Conservation (phyloP, 2,329 filamentous ascomycete genomes). For the Intubia oerlemansii region DNA sequence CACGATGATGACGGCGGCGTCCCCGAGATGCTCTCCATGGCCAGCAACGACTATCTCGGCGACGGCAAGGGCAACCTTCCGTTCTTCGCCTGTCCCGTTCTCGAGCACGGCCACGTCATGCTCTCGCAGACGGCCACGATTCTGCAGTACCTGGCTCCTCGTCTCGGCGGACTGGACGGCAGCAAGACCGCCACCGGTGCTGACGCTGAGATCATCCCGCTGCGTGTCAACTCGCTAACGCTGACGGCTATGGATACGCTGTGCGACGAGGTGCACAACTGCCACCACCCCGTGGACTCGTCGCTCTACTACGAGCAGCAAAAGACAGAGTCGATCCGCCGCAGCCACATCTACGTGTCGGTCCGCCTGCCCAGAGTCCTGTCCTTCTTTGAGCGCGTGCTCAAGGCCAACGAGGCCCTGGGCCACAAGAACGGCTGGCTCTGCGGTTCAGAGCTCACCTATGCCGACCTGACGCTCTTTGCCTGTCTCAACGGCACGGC, state of each 20-base stretch:
- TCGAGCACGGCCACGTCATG: slow-evolving; percentile 37
- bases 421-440: slow-evolving; percentile 27
- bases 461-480: slow-evolving; percentile 54
- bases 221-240: slow-evolving; percentile 38
- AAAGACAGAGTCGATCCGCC: slow-evolving; percentile 40
- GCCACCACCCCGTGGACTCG: slow-evolving; percentile 47
- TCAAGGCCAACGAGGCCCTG: slow-evolving; percentile 23
- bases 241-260: slow-evolving; percentile 52
- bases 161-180: slow-evolving; percentile 17
- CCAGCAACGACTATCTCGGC: slow-evolving; percentile 20
- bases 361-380: slow-evolving; percentile 52
- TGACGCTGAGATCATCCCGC: no score
- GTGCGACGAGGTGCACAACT: slow-evolving; percentile 51
- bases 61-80: slow-evolving; percentile 36
- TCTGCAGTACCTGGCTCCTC: slow-evolving; percentile 41
- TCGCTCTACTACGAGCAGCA: slow-evolving; percentile 53
- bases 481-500: slow-evolving; percentile 39
- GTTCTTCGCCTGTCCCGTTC: slow-evolving; percentile 41
- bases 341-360: slow-evolving; percentile 33
- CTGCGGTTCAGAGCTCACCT: slow-evolving; percentile 41
- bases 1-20: slow-evolving; percentile 6
- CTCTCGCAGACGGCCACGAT: slow-evolving; percentile 56
- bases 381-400: slow-evolving; percentile 44
- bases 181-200: no score
- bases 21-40: slow-evolving; percentile 23